Evolutionary conservation across 176 grass and related monocot genomes (phyloP).

Genomic region (Carex cristatella): DNA sequence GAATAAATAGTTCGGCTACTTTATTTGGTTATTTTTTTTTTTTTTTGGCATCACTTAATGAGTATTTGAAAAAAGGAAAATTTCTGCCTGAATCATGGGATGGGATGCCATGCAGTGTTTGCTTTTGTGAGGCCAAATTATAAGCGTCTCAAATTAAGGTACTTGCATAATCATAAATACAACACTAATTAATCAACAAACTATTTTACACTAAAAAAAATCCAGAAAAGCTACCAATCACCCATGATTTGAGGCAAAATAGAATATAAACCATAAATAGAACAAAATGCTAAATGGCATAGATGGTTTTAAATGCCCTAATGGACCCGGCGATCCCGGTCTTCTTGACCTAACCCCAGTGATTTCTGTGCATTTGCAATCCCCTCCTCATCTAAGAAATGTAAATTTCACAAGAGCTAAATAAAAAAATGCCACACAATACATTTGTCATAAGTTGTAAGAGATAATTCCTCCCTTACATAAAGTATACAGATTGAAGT

Average conservation of each 20-base stretch:
- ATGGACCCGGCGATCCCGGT: no score
- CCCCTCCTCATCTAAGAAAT: constrained; percentile 65
- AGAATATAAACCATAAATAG: not conserved
- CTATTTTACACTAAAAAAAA: constrained; percentile 3
- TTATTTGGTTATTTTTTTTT: no score
- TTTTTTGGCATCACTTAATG: no score
- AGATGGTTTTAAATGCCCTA: no score
- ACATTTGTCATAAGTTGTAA: not conserved
- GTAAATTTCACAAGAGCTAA: constrained; percentile 9
- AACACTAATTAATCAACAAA: not conserved
- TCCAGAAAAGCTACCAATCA: not conserved
- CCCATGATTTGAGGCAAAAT: not conserved
- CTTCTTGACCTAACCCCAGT: constrained; percentile 48
- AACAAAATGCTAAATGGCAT: not conserved
- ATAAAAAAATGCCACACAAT: not conserved
- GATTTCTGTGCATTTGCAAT: constrained; percentile 83
- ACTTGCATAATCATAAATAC: not conserved
- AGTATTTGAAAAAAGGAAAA: no score
- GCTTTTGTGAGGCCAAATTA: no score
- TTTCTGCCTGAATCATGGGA: no score
- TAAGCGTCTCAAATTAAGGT: not conserved
- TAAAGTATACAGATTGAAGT: not conserved
- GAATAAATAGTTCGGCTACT: no score
- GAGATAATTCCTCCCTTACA: no score
- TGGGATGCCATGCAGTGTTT: no score